Conservation (phyloP, 345 rosid genomes). For the Eucalyptus rudis region DNA sequence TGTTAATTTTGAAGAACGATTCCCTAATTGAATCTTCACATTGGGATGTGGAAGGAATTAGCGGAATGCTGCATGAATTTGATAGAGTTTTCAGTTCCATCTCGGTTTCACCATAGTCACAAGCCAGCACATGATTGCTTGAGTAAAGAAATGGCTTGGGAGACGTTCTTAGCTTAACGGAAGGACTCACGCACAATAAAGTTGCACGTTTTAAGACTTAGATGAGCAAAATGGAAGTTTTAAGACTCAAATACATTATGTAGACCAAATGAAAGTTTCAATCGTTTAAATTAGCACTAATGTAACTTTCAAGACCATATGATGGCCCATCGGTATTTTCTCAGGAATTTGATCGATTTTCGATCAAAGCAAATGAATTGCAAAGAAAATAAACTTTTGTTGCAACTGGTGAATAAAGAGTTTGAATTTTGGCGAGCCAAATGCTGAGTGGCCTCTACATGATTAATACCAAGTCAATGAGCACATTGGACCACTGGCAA, state of each 20-base stretch:
- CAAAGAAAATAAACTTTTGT: not conserved
- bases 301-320: not conserved
- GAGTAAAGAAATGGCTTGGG: not conserved
- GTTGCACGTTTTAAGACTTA: not conserved
- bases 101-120: not conserved
- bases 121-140: not conserved
- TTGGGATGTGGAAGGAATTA: not conserved
- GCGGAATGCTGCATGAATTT: too few species aligned
- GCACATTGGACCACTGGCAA: not conserved
- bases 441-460: not conserved
- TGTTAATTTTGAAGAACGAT: too few species aligned
- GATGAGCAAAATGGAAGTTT: not conserved
- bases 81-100: not conserved
- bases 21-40: not conserved
- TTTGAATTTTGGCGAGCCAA: not conserved
- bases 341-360: not conserved
- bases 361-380: not conserved
- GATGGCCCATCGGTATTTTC: not conserved
- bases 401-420: not conserved
- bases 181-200: not conserved
- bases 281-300: rapidly evolving
- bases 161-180: not conserved
- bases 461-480: not conserved
- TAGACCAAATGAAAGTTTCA: not conserved
- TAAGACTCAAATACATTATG: not conserved